Percentiles rank a stretch among this genome's conserved stretches.
These are phyloP conservation scores for Fusarium musae DNA, from an alignment of 2,329 filamentous ascomycete species.

Conservation along the genomic window DNA sequence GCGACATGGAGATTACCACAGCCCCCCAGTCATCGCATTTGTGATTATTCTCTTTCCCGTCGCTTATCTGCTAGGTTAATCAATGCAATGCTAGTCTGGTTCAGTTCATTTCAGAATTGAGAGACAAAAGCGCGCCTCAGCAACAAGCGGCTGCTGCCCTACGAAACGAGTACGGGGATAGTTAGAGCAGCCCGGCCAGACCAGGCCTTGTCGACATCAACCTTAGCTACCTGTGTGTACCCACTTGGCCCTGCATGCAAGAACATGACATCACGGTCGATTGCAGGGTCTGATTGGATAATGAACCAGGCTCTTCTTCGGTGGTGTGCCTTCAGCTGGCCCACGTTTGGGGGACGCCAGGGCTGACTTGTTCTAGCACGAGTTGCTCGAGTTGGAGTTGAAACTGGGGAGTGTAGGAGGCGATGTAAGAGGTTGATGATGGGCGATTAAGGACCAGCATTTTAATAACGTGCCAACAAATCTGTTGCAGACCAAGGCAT, in stretches of 20 bases:
- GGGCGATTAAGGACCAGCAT: constrained; percentile 34
- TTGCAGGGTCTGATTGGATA: constrained; percentile 25
- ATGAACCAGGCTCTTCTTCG: constrained; percentile 35
- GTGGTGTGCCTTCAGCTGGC: constrained; percentile 40
- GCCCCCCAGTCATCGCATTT: constrained; percentile 8
- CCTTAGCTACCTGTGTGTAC: neutral
- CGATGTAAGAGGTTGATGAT: constrained; percentile 35
- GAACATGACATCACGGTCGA: constrained; percentile 37
- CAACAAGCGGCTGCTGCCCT: constrained; percentile 26
- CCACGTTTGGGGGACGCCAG: constrained; percentile 32
- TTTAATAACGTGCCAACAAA: constrained; percentile 31
- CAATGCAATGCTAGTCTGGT: constrained; percentile 20
- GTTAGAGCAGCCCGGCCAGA: constrained; percentile 11
- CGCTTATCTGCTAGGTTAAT: constrained; percentile 32
- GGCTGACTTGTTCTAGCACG: constrained; percentile 35
- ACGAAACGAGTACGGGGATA: neutral
- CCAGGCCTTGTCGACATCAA: constrained; percentile 7
- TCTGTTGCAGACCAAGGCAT: constrained; percentile 23
- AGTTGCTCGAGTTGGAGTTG: constrained; percentile 19
- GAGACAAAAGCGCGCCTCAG: constrained; percentile 17
- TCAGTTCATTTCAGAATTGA: neutral
- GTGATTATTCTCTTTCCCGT: constrained; percentile 2
- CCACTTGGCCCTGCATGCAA: constrained; percentile 22
- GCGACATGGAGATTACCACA: constrained; percentile 15
- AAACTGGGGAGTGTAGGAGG: constrained; percentile 24